Base-by-base conservation (phyloP, 2,329 filamentous ascomycete genomes). In the Apiospora kogelbergensis region DNA sequence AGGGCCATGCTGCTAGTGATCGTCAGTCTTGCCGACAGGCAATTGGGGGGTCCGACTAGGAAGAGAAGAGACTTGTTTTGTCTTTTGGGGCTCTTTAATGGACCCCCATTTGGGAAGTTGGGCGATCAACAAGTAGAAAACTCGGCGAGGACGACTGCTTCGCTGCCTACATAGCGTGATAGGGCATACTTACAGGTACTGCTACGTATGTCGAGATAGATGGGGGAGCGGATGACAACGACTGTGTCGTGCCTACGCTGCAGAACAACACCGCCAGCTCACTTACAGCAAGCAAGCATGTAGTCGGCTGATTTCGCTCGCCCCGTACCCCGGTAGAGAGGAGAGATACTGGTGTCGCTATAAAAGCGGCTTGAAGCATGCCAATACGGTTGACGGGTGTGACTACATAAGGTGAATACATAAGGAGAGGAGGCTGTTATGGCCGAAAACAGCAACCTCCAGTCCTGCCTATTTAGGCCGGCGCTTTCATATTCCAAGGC, bases 1-100 rank as follows among this genome's bases (percentile, higher is more conserved):
- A 65, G 44, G 63, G 40, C 40, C 40, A 65, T 30, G 40, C 15
- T 45, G 40, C 24, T 17, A 65, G 63, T 65, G 63, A 65, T 65
- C 63, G 63, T 45, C 63, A 65, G 40, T 65, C 63, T 5, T 44
- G 63, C 63, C 63, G 41, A 26, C 63, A 65, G 63, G 63, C 37
- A 37, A 33, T 60, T 57, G 48, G 48, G 48, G 44, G 48, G 48
- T 26, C 48, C 48, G 48, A 57, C 48, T 57, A 57, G 24, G 48
- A 57, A 26, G 48, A 15, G 33, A 15, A 57, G 48, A 57, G 48
- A 57, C 48, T 57, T 57, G 48, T 57, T 57, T 57, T 57, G 48
- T 57, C 24, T 57, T 57, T 57, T 57, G 48, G 48, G 15, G 24
- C 48, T 57, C 48, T 57, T 7, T 17, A 15, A 17, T 17, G 22